These are phyloP conservation scores for Penicillium griseofulvum DNA, from an alignment of 2,329 filamentous ascomycete species.

Conservation along the genomic window DNA sequence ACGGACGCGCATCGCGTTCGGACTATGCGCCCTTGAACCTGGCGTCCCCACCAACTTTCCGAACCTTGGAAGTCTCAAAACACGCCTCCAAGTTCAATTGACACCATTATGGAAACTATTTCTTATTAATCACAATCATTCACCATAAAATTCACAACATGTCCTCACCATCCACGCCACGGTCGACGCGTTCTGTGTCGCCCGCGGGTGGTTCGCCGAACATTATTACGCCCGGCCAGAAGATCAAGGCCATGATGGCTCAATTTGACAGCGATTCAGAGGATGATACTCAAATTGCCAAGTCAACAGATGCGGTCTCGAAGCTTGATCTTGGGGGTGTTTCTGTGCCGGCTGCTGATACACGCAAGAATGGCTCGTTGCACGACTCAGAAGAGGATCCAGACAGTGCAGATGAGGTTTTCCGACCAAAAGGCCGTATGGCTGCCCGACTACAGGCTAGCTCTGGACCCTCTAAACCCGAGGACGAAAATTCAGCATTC, in stretches of 20 bases:
- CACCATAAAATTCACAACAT: conserved; percentile 16
- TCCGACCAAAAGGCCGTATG: conserved; percentile 61
- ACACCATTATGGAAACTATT: conserved; percentile 7
- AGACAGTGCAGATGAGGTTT: conserved; percentile 51
- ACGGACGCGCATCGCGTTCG: conserved; percentile 26
- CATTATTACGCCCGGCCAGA: conserved; percentile 46
- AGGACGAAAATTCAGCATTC: conserved; percentile 39
- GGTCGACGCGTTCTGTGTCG: conserved; percentile 34
- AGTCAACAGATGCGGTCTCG: conserved; percentile 11
- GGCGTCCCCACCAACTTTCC: conserved; percentile 1
- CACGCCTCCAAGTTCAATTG: background rate
- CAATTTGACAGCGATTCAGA: conserved; percentile 49
- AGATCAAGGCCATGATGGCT: conserved; percentile 51
- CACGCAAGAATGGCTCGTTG: conserved; percentile 5
- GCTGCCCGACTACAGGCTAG: conserved; percentile 61
- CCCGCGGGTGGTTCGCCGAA: conserved; percentile 28
- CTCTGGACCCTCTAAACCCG: background rate
- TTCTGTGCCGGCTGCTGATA: background rate
- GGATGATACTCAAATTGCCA: conserved; percentile 39
- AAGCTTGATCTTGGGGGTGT: conserved; percentile 18
- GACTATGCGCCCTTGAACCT: conserved; percentile 19
- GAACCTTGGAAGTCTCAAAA: conserved; percentile 7
- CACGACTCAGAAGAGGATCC: conserved; percentile 28
- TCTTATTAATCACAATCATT: background rate
- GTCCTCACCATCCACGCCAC: conserved; percentile 35